A percentile compares a stretch with the other conserved stretches of the same genome.
phyloP scores from a whole-genome alignment of 1,284 basidiomycete species.

The Cutaneotrichosporon daszewskae region DNA sequence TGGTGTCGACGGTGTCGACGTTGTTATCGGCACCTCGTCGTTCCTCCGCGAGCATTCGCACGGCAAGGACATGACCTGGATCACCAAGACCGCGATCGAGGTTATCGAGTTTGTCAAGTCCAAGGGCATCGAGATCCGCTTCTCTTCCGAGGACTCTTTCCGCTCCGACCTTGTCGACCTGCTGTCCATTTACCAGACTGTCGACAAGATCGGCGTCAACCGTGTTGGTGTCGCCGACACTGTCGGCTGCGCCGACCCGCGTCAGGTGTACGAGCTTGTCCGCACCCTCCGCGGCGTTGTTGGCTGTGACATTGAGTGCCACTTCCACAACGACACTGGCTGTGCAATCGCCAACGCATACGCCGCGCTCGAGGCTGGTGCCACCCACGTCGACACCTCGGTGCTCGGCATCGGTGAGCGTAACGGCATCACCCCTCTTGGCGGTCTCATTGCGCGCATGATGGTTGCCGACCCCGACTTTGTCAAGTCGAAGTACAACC shows the following conservation, averaged over 20 bases:
- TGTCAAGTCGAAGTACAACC: constrained; percentile 99
- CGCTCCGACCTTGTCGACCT: constrained; percentile 98
- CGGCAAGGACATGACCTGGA: constrained; percentile 99
- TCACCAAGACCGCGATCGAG: constrained; percentile 92
- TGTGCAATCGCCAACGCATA: constrained; percentile 97
- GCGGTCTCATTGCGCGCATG: constrained; percentile 93
- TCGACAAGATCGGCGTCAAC: constrained; percentile 99
- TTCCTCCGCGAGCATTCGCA: constrained; percentile 99
- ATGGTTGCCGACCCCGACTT: constrained; percentile 90
- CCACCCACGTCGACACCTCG: constrained; percentile 96
- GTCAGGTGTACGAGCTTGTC: constrained; percentile 98
- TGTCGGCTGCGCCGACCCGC: constrained; percentile 96
- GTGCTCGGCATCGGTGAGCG: constrained; percentile 95
- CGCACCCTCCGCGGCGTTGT: constrained; percentile 93
- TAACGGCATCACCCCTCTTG: constrained; percentile 97
- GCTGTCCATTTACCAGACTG: constrained; percentile 97
- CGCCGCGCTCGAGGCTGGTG: constrained; percentile 96
- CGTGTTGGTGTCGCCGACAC: constrained; percentile 99
- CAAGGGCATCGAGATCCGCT: constrained; percentile 99
- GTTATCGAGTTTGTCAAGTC: constrained; percentile 99
- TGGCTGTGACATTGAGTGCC: constrained; percentile 93
- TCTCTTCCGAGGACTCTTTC: constrained; percentile 99
- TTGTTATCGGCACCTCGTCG: constrained; percentile 98
- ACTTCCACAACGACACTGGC: constrained; percentile 96
- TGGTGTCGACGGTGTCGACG: constrained; percentile 97